phyloP scores from a whole-genome alignment of 2,329 filamentous ascomycete genomes.

The Aureobasidium sp. region DNA sequence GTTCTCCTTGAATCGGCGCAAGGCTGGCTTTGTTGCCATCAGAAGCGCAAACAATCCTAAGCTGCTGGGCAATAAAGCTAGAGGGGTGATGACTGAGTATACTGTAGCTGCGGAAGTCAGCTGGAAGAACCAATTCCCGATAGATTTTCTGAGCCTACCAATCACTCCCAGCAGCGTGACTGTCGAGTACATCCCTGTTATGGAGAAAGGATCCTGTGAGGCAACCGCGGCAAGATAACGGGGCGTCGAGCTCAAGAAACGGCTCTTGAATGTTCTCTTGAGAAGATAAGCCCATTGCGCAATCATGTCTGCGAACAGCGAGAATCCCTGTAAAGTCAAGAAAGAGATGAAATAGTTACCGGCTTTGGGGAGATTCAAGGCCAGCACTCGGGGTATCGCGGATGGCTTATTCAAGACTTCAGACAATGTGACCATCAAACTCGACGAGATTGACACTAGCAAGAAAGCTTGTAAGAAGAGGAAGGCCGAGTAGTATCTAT shows the following conservation, averaged over 20 bases:
- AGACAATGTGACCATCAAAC: not conserved
- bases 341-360: slow-evolving; percentile 8
- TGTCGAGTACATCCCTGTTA: not conserved
- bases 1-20: not conserved
- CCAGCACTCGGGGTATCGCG: not conserved
- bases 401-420: not conserved
- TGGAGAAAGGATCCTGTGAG: not conserved
- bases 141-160: not conserved
- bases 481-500: slow-evolving; percentile 3
- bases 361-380: slow-evolving; percentile 1
- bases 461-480: slow-evolving; percentile 6
- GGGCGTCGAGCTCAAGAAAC: not conserved
- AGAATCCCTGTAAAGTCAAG: slow-evolving; percentile 2
- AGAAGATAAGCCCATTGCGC: not conserved
- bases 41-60: slow-evolving; percentile 4
- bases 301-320: not conserved
- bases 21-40: not conserved
- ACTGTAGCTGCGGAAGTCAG: not conserved
- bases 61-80: not conserved
- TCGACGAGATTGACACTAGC: not conserved
- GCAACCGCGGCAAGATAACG: not conserved
- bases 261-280: not conserved
- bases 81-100: not conserved
- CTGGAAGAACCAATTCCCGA: not conserved
- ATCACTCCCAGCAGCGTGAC: slow-evolving; percentile 1